Evolutionary conservation across 2,329 filamentous ascomycete species (phyloP), one percentile per base, ranked within the genome.

Genomic region (Exophiala lecanii-corni): DNA sequence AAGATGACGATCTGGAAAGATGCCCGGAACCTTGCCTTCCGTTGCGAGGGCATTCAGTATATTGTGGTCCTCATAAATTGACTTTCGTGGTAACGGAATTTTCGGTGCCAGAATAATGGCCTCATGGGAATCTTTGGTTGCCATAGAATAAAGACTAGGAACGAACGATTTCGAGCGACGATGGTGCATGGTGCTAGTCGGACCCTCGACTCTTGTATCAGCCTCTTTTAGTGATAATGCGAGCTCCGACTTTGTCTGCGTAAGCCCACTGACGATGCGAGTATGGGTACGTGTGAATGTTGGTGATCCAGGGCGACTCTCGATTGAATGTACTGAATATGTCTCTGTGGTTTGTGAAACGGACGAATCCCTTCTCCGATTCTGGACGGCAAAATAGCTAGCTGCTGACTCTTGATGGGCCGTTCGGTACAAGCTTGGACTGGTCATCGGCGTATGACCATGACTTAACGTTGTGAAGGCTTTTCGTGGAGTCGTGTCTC

Each of bases 61-160:
- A n/a, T 64, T 60, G 32, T 62, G 61, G 46, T 70, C 66, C 43
- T 70, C 68, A 43, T 69, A 71, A n/a, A 66, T 61, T 41, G 66
- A 70, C 39, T 63, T 69, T 17, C 61, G 57, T 21, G 64, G 57
- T 34, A 67, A 56, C 41, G 66, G 64, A 5, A 65, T 51, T 40
- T 53, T 55, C 2, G 55, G 55, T 28, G 50, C 65, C 38, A 71
- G 56, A 13, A 71, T 54, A n/a, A 69, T 69, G 2, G 66, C 67
- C 36, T 56, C 54, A 41, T 68, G 64, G 0, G 68, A 71, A 15
- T 65, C 63, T 7, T 61, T 65, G 35, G 64, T 68, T 10, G 64
- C 67, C 33, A 72, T 50, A 1, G 69, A 71, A 44, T 71, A 72
- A 41, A 72, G 57, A 41, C 69, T 71, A 4, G 67, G 66, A 3